phyloP scores from a whole-genome alignment of 2,329 filamentous ascomycete species.

The Pseudogymnoascus sp. region DNA sequence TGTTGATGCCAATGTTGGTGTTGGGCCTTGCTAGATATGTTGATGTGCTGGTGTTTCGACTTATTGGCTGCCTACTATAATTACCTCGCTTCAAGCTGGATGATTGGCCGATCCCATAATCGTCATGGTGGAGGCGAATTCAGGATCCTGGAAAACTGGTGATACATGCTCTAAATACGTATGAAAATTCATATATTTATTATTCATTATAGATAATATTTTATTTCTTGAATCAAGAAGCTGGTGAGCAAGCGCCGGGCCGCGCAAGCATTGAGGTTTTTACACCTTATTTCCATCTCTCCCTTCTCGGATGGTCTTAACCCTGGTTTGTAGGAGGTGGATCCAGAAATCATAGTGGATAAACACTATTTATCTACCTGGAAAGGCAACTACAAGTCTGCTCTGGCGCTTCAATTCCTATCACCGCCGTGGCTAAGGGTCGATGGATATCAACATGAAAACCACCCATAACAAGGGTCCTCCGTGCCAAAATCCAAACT shows the following conservation, averaged over 20 bases:
- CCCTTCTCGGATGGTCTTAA: neutral
- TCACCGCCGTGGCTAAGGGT: neutral
- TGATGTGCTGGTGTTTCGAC: neutral
- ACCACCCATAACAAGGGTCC: neutral
- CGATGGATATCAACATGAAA: neutral
- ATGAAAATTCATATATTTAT: neutral
- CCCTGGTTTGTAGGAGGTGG: neutral
- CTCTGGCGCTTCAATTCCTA: neutral
- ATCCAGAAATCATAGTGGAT: neutral
- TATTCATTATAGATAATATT: neutral
- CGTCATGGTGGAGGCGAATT: neutral
- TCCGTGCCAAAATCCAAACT: neutral
- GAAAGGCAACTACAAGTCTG: neutral
- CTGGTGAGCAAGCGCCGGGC: neutral
- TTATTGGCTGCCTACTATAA: conserved; percentile 2
- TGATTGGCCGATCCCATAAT: neutral
- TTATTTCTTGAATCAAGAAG: neutral
- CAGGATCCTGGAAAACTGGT: neutral
- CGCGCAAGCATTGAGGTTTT: neutral
- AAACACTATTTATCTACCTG: neutral
- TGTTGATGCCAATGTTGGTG: neutral
- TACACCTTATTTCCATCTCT: neutral
- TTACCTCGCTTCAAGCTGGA: neutral
- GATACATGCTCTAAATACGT: neutral
- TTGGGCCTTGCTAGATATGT: neutral